Percentiles rank a stretch among this genome's conserved stretches.
phyloP scores from a whole-genome alignment of 2,329 filamentous ascomycete genomes.

The Xylaria sp. region DNA sequence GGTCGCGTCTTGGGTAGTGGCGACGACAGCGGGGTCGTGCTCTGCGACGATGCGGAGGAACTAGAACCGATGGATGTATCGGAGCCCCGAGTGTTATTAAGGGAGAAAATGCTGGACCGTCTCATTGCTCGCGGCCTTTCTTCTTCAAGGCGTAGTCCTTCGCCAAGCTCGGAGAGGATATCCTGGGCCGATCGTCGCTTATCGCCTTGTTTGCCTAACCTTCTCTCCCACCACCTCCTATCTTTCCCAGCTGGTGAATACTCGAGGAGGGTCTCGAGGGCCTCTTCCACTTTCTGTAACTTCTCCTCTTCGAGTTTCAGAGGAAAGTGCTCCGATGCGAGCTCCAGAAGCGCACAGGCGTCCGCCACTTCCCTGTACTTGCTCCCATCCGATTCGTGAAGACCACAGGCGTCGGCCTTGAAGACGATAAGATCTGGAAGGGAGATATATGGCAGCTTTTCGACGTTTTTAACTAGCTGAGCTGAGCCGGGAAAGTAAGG shows the following conservation, averaged over 20 bases:
- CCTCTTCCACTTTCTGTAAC: slow-evolving; percentile 36
- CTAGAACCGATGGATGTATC: slow-evolving; percentile 31
- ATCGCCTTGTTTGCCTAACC: slow-evolving; percentile 35
- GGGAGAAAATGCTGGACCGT: slow-evolving; percentile 38
- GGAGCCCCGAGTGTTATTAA: slow-evolving; percentile 31
- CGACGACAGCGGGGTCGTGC: slow-evolving; percentile 28
- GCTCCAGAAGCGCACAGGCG: slow-evolving; percentile 35
- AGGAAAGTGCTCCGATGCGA: slow-evolving; percentile 37
- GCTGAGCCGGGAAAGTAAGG: slow-evolving; percentile 37
- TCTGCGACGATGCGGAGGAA: slow-evolving; percentile 36
- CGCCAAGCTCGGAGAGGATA: slow-evolving; percentile 39
- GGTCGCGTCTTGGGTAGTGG: slow-evolving; percentile 31
- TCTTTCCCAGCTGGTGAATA: slow-evolving; percentile 34
- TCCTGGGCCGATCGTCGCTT: slow-evolving; percentile 38
- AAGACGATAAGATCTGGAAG: slow-evolving; percentile 40
- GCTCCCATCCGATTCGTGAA: slow-evolving; percentile 37
- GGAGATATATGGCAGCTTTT: slow-evolving; percentile 36
- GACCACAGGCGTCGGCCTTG: slow-evolving; percentile 39
- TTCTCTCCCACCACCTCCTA: slow-evolving; percentile 37
- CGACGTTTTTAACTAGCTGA: slow-evolving; percentile 26
- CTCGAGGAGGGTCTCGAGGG: slow-evolving; percentile 37
- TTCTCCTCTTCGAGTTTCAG: slow-evolving; percentile 35
- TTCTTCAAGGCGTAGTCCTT: slow-evolving; percentile 37
- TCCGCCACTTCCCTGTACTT: slow-evolving; percentile 33
- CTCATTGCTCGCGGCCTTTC: slow-evolving; percentile 29